These are phyloP conservation scores for Umbelopsis isabellina DNA, from an alignment of 192 early-diverging fungal genomes.

Conservation along the genomic window DNA sequence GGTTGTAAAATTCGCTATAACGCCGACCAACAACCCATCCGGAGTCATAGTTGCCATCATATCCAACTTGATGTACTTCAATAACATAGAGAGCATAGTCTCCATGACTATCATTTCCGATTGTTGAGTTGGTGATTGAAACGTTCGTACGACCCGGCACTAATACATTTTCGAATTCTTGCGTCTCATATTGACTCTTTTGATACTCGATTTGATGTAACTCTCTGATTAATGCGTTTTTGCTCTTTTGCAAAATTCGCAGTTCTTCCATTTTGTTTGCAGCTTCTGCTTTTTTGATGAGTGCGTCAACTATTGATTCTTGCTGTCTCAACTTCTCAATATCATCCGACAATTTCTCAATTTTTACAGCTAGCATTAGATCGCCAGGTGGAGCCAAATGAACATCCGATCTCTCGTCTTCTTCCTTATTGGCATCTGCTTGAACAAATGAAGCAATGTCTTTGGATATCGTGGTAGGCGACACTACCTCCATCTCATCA, in stretches of 20 bases:
- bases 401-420: slow-evolving; percentile 51
- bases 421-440: slow-evolving; percentile 41
- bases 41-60: slow-evolving; percentile 53
- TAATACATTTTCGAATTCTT: slow-evolving; percentile 64
- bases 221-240: slow-evolving; percentile 57
- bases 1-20: slow-evolving; percentile 83
- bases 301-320: slow-evolving; percentile 65
- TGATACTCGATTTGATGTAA: slow-evolving; percentile 63
- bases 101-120: slow-evolving; percentile 54
- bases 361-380: slow-evolving; percentile 61
- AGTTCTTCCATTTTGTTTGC: slow-evolving; percentile 54
- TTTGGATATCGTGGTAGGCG: background rate
- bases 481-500: slow-evolving; percentile 22
- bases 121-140: slow-evolving; percentile 52
- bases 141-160: slow-evolving; percentile 54
- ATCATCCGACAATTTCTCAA: slow-evolving; percentile 52
- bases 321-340: slow-evolving; percentile 64
- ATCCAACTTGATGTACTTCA: slow-evolving; percentile 66
- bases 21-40: slow-evolving; percentile 81
- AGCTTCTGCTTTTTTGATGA: slow-evolving; percentile 63
- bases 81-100: slow-evolving; percentile 67
- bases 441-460: slow-evolving; percentile 6
- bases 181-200: slow-evolving; percentile 60
- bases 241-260: slow-evolving; percentile 65
- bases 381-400: slow-evolving; percentile 70